Evolutionary conservation across 1,284 basidiomycete genomes (phyloP).

Genomic region (Malassezia cuniculi): DNA sequence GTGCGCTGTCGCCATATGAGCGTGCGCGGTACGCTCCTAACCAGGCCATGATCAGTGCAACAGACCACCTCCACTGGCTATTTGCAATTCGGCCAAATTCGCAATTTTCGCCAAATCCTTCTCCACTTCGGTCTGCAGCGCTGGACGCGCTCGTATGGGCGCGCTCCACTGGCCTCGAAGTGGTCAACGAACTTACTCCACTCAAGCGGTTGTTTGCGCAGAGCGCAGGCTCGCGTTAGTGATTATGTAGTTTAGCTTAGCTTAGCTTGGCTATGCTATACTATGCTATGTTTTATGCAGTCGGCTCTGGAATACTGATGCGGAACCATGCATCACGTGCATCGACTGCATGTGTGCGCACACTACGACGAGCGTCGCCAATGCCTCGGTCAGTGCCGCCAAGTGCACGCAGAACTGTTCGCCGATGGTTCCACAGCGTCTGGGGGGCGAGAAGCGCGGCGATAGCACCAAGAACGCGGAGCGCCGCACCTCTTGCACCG

Average conservation of each 20-base stretch:
- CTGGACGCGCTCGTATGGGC: conserved; percentile 30
- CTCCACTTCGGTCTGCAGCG: conserved; percentile 15
- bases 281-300: neutral
- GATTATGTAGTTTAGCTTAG: neutral
- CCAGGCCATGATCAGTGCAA: conserved; percentile 35
- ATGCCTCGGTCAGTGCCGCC: conserved; percentile 43
- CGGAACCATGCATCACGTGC: conserved; percentile 29
- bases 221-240: conserved; percentile 11
- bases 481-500: conserved; percentile 62
- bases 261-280: neutral
- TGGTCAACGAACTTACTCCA: conserved; percentile 37
- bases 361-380: conserved; percentile 27
- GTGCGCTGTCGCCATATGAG: conserved; percentile 27
- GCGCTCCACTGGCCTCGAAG: conserved; percentile 37
- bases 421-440: conserved; percentile 61
- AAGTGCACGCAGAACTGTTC: conserved; percentile 60
- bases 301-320: neutral
- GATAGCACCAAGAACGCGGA: conserved; percentile 60
- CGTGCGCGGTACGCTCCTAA: conserved; percentile 37
- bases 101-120: conserved; percentile 4
- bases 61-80: conserved; percentile 41
- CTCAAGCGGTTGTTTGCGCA: conserved; percentile 27
- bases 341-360: conserved; percentile 31
- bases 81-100: conserved; percentile 22
- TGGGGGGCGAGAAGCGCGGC: conserved; percentile 66